phyloP scores from a whole-genome alignment of 345 rosid species.

The Fremontodendron californicum region DNA sequence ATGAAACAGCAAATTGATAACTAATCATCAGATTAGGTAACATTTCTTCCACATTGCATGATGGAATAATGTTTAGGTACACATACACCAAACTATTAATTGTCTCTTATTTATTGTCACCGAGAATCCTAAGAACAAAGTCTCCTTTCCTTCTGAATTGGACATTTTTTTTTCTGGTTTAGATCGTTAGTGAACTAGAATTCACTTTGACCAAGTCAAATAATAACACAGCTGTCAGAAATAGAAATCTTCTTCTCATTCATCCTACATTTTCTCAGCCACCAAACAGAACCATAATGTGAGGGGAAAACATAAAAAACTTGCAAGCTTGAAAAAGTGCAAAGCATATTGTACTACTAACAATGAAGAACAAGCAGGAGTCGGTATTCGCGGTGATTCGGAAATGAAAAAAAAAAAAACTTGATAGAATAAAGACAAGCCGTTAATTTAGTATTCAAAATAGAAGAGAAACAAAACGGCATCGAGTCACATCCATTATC shows the following conservation, averaged over 20 bases:
- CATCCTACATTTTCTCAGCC: conserved; percentile 1
- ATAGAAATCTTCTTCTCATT: not conserved
- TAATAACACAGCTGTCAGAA: not conserved
- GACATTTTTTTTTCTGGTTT: not conserved
- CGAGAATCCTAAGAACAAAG: conserved; percentile 1
- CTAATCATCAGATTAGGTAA: conserved; percentile 7
- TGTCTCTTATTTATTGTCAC: not conserved
- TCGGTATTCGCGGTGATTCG: not conserved
- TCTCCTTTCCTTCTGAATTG: not conserved
- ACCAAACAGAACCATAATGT: conserved; percentile 7
- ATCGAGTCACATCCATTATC: not conserved
- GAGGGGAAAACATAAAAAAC: not conserved
- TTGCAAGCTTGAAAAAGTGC: not conserved
- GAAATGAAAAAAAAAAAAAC: not conserved
- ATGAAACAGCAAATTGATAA: conserved; percentile 1
- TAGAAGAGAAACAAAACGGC: not conserved
- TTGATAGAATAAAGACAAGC: not conserved
- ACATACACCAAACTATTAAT: conserved; percentile 1
- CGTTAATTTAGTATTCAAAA: not conserved
- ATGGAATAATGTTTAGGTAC: not conserved
- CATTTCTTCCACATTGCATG: not conserved
- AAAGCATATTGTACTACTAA: not conserved
- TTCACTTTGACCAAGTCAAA: conserved; percentile 6
- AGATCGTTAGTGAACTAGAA: not conserved
- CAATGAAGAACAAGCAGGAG: not conserved